Base-by-base conservation (phyloP, 495 filamentous ascomycete genomes). In the Monascus purpureus region DNA sequence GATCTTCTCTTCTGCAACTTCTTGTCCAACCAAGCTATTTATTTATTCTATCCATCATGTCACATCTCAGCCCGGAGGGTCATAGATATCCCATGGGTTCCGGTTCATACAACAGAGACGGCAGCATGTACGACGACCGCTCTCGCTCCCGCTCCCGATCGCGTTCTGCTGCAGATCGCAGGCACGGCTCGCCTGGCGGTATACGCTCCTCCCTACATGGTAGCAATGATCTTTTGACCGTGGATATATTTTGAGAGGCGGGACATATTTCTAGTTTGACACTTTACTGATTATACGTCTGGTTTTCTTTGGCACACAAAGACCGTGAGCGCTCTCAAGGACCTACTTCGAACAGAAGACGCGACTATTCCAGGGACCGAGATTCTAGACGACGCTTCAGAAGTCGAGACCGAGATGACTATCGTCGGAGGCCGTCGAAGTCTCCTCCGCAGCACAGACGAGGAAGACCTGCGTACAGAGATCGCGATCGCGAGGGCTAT, bases 401-500 rank as follows among this genome's bases (percentile, higher is more conserved):
- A 40, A 49, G 49, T 28, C 43, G 41, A 35, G 54, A 59, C 39
- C 57, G 56, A 30, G 61, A 65, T 43, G 58, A 65, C 17, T 50
- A 61, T 26, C 47, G 51, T 16, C 53, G 42, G 14, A 54, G 50
- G 22, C 39, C 46, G n/a, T 59, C 56, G 2, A 44, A 45, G 13
- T 65, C 68, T 0, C 54, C 55, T 31, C 51, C 58, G 8, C 51
- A 57, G 7, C 38, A 38, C 31, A 52, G 53, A 22, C 43, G 53
- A 24, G 47, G 53, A 7, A 51, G 63, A 37, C 48, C 54, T 2
- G 33, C 46, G 8, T 75, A 75, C 33, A 52, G 57, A 30, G 72
- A 75, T 42, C 58, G 72, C 17, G 72, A 75, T 33, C 55, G 60
- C 16, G 70, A 73, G 36, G 65, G 53, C 3, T 75, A 75, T 42